Evolutionary conservation across 2,329 filamentous ascomycete species (phyloP), one percentile per base, ranked within the genome.

Genomic region (Hirsutella thompsonii): DNA sequence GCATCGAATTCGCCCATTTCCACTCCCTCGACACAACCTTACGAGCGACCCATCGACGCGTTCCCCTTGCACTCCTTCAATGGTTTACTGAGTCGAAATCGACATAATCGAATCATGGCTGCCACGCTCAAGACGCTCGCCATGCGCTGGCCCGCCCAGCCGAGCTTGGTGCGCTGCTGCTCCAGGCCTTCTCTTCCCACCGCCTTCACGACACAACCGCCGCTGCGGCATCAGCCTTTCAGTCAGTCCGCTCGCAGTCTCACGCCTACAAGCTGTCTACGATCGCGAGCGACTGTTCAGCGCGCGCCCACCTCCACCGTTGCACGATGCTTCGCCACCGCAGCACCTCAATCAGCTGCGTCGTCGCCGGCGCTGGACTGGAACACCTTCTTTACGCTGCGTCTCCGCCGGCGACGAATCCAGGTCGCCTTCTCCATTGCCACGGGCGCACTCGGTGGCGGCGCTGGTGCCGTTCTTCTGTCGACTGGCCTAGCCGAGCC

Each of bases 331-430:
- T 46, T 46, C 32, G 42, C 48, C 14, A 46, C 42, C 43, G 33
- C 44, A 20, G 26, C 43, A 21, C 32, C 46, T 21, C 35, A 39
- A 20, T 9, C 37, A 9, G 16, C 43, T 13, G 9, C 28, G 29
- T 26, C 39, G 14, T 37, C 35, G 35, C 38, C 43, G 13, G 20
- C 37, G 8, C 75, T 89, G 34, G 76, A 87, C 64, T 96, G 90
- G 90, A 82, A 95, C 67, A 79, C 78, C 40, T 96, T 94, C 70
- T 94, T 96, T 70, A 77, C 79, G 58, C 80, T 96, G 45, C 87
- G 90, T 55, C 83, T 87, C 53, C 83, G 80, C 45, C 84, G 90
- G 42, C 81, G 90, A 45, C 78, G 84, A 53, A 83, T 89, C 67
- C 87, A 90, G 58, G 74, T 94, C 30, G 74, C 73, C 38, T 88